Base-by-base conservation (phyloP, 2,329 filamentous ascomycete species). In the Penicillium freii region DNA sequence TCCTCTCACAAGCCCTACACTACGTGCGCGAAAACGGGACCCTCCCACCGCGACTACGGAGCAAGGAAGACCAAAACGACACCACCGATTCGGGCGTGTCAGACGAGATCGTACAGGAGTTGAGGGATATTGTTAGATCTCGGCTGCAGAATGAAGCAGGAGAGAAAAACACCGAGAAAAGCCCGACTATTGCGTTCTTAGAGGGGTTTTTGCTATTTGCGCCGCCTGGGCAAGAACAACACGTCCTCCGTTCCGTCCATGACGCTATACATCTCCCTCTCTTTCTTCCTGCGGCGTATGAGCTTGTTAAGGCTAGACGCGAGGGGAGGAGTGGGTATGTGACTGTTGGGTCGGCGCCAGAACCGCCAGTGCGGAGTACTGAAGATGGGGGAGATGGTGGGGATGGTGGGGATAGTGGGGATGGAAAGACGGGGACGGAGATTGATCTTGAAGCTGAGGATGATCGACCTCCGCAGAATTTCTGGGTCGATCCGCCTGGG, bases 401-500 rank as follows among this genome's bases (percentile, higher is more conserved):
- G 4, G 23, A 23, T 23, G 9, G 9, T 4, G 23, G 23, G 4
- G 23, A 23, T 23, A 5, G 9, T 47, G 27, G 9, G 17, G 54
- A 56, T 33, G 38, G 27, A 3, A 29, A 38, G 15, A 13, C 31
- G 8, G 15, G 19, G 3, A 36, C 31, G 21, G 62, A 59, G 21
- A 57, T 71, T 17, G 71, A 73, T 56, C 50, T 73, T 31, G 65
- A 72, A 15, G 62, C 43, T 7, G 69, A 72, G 54, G 69, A 68
- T 62, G 69, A 74, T 66, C 44, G 70, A 77, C 38, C 81, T 1
- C 69, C 69, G 31, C 71, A 97, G 69, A 93, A 92, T 29, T 99
- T 97, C 77, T 99, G 94, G 94, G 83, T 87, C 56, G 94, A 99
- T 73, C 94, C 94, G 0, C 91, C 91, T 0, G 92, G 91, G 0